Base-by-base conservation (phyloP, 1,139 yeast genomes). In the Dujonia santamariae region DNA sequence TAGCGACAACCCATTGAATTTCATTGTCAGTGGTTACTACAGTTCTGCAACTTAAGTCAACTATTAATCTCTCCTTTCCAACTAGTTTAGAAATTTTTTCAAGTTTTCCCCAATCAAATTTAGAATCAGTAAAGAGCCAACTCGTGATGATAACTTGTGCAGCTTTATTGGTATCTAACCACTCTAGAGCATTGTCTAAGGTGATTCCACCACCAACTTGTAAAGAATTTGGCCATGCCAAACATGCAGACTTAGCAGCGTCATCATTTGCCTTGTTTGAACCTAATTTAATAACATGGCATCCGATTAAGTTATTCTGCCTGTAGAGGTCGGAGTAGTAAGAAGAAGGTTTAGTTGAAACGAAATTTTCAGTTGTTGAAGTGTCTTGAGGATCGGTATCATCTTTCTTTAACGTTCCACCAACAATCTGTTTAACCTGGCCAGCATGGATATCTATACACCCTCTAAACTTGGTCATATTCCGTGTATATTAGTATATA, bases 191-290 rank as follows among this genome's bases (percentile, higher is more conserved):
- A 56, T 92, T 92, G 1, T 65, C 66, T 19, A 67, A 69, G 40
- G 67, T 86, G 44, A 92, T 86, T 0, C 98, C 97, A 13, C 98
- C 98, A 1, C 98, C 98, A 5, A 92, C 74, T 59, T 92, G 98
- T 29, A 92, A 61, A 18, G 66, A 59, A 3, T 60, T 51, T 0
- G 95, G 95, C 90, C 96, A 87, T 2, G 84, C 71, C 6, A 53
- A 40, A 24, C 92, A 59, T 0, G 97, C 98, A 31, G 75, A 75
- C 34, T 61, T 53, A 0, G 98, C 98, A 0, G 96, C 96, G 9
- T 59, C 72, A 46, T 88, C 96, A 50, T 94, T 90, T 32, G 80
- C 81, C 1, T 74, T 73, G 37, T 72, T 67, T 1, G 85, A 71
- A 0, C 98, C 98, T 3, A 92, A 67, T 55, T 92, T 90, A 48